Evolutionary conservation across 179 eudicot genomes (phyloP), one percentile per base, ranked within the genome.

Genomic region (Spinacia oleracea): DNA sequence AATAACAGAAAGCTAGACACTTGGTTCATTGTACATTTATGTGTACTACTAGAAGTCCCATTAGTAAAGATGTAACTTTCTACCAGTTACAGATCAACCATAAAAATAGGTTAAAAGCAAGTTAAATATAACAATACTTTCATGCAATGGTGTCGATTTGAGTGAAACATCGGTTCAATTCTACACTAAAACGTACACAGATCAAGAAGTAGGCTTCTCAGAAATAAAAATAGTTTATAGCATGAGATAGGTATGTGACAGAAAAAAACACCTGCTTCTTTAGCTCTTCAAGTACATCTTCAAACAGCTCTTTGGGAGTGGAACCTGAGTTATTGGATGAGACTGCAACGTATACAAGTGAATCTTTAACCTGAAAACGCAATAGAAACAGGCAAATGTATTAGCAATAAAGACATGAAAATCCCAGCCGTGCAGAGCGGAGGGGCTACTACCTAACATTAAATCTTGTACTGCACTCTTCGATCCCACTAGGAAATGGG

Each of bases 241-340:
- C 51, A 51, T 23, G 35, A 23, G 64, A 56, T 50, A 40, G 46
- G 27, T 48, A 76, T 3, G 35, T 18, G 34, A 64, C 25, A 77
- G 35, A 76, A 72, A 15, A 16, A 7, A 68, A 51, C 6, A 91
- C 99, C 97, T 89, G 91, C 81, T 92, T 96, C 83, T 86, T 92
- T 55, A 93, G 91, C 89, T 96, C 99, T 84, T 96, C 99, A 27
- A 83, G 81, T 64, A 96, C 93, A 84, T 96, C 99, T 84, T 91
- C 96, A 85, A 96, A 96, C 83, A 96, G 76, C 75, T 94, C 99
- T 86, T 93, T 92, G 42, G 96, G 88, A 53, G 97, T 91, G 59
- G 94, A 87, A 40, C 99, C 99, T 34, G 96, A 86, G 56, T 86
- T 88, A 81, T 96, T 96, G 70, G 99, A 94, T 15, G 98, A 90